Evolutionary conservation across 2,329 filamentous ascomycete species (phyloP).

Genomic region (Ophiostoma quercus): DNA sequence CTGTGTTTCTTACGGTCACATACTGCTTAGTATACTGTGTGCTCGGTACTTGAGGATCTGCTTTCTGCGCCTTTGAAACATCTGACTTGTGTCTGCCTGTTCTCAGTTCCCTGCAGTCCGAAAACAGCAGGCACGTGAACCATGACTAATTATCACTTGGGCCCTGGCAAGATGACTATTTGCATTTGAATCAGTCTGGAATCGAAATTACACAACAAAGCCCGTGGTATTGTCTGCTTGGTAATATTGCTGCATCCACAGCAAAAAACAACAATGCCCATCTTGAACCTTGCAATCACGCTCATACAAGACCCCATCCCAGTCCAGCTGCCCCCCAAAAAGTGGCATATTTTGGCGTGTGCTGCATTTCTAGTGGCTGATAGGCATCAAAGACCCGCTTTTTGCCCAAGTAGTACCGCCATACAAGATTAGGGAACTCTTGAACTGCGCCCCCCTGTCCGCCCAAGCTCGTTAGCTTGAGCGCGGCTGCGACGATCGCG

Average conservation of each 20-base stretch:
- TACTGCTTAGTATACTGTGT: constrained; percentile 3
- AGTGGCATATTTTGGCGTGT: constrained; percentile 12
- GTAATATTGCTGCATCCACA: background rate
- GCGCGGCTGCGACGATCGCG: constrained; percentile 25
- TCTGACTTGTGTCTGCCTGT: background rate
- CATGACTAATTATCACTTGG: background rate
- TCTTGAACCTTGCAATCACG: background rate
- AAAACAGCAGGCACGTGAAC: background rate
- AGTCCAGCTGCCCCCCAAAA: background rate
- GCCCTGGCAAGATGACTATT: background rate
- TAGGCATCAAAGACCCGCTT: constrained; percentile 18
- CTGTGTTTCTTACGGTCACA: background rate
- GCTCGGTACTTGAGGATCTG: constrained; percentile 18
- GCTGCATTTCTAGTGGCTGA: background rate
- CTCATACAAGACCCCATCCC: constrained; percentile 1
- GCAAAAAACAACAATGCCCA: constrained; percentile 9
- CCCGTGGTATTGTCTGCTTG: background rate
- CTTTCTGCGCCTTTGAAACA: constrained; percentile 9
- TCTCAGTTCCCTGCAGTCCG: background rate
- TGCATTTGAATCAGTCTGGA: no score
- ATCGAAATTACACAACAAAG: background rate
- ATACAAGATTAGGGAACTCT: constrained; percentile 23
- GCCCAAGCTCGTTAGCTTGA: constrained; percentile 20
- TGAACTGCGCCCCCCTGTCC: constrained; percentile 17
- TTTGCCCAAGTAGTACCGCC: constrained; percentile 11